These are phyloP conservation scores for Aspergillus eucalypticola DNA, from an alignment of 2,329 filamentous ascomycete genomes.

Conservation along the genomic window DNA sequence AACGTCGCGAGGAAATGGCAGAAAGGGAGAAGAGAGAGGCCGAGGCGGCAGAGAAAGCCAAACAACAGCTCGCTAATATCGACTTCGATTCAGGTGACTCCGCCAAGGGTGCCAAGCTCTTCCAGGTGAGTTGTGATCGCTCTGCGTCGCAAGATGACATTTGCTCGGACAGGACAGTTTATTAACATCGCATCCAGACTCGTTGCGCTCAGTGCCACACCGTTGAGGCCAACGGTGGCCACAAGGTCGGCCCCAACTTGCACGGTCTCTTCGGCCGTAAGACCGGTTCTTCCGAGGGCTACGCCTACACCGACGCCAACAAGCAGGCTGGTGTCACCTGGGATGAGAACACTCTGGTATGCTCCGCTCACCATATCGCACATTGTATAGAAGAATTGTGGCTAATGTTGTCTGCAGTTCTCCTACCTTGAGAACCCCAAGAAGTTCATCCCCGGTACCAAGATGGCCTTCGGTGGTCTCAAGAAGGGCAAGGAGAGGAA, in stretches of 20 bases:
- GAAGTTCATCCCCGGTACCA: constrained; percentile 99
- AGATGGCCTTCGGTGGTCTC: constrained; percentile 99
- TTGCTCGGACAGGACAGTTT: background rate
- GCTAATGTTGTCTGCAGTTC: constrained; percentile 60
- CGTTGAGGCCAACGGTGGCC: constrained; percentile 76
- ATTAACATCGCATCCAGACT: constrained; percentile 54
- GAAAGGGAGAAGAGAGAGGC: constrained; percentile 17
- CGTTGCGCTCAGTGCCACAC: constrained; percentile 99
- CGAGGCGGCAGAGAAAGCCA: constrained; percentile 19
- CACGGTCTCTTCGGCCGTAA: constrained; percentile 97
- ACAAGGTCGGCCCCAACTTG: constrained; percentile 98
- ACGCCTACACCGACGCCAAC: constrained; percentile 99
- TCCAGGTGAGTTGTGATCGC: constrained; percentile 64
- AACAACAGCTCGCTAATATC: constrained; percentile 31
- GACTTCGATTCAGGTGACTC: constrained; percentile 66
- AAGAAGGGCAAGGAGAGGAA: constrained; percentile 99
- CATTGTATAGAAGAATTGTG: background rate
- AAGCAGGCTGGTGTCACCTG: constrained; percentile 92
- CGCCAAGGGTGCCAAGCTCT: constrained; percentile 97
- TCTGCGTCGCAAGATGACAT: background rate
- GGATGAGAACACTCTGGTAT: constrained; percentile 80
- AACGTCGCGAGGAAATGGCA: constrained; percentile 27
- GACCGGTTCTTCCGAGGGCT: constrained; percentile 86
- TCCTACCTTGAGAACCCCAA: constrained; percentile 99
- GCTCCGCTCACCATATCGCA: constrained; percentile 28